Conservation (phyloP, 1,139 yeast species). For the Meyerozyma carpophila region DNA sequence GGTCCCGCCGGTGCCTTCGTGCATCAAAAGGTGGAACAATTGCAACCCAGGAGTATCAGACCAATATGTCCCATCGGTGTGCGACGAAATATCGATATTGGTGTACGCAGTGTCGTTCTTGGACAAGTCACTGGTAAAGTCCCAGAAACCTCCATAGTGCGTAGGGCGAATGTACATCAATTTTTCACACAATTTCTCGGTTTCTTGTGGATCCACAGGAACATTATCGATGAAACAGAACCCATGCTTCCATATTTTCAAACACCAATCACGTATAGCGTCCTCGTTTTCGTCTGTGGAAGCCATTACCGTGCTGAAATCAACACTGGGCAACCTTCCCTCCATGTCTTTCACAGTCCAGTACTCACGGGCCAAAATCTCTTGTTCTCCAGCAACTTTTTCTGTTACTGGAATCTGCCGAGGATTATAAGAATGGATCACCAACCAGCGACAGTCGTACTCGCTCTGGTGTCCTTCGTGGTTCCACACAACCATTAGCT, state of each 20-base stretch:
- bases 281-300: constrained; percentile 28
- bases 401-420: constrained; percentile 26
- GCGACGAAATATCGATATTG: constrained; percentile 59
- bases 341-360: constrained; percentile 51
- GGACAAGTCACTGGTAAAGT: constrained; percentile 66
- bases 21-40: constrained; percentile 60
- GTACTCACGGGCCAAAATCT: constrained; percentile 22
- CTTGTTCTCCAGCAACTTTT: constrained; percentile 25
- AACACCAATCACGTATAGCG: constrained; percentile 56
- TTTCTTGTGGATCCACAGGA: constrained; percentile 58
- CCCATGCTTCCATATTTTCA: constrained; percentile 56
- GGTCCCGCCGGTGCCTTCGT: constrained; percentile 70
- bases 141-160: constrained; percentile 82
- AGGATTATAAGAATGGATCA: constrained; percentile 56
- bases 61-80: constrained; percentile 81
- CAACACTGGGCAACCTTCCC: constrained; percentile 46
- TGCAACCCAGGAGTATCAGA: constrained; percentile 73
- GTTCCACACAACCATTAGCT: constrained; percentile 38
- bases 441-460: constrained; percentile 50
- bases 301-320: constrained; percentile 42
- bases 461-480: constrained; percentile 45
- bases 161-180: constrained; percentile 65
- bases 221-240: constrained; percentile 61
- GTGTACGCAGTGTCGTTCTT: constrained; percentile 76
- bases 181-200: constrained; percentile 54